These are phyloP conservation scores for Baudoinia panamericana DNA, from an alignment of 495 filamentous ascomycete species.

Conservation along the genomic window DNA sequence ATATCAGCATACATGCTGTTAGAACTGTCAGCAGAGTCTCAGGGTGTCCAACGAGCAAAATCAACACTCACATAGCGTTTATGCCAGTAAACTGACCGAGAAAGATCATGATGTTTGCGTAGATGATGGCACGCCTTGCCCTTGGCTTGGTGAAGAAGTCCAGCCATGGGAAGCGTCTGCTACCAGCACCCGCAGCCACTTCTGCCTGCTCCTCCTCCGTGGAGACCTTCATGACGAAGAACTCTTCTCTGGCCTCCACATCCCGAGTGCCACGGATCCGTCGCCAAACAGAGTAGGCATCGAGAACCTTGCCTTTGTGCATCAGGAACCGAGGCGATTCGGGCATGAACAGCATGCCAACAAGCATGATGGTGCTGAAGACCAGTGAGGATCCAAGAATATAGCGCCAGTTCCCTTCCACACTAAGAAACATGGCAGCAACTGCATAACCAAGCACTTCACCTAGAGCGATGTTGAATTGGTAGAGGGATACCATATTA, in stretches of 20 bases:
- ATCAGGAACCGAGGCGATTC: slow-evolving; percentile 45
- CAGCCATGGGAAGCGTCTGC: slow-evolving; percentile 39
- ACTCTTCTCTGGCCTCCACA: slow-evolving; percentile 42
- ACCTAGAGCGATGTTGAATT: slow-evolving; percentile 51
- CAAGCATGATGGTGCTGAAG: slow-evolving; percentile 47
- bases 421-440: slow-evolving; percentile 46
- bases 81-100: slow-evolving; percentile 50
- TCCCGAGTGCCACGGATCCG: slow-evolving; percentile 42
- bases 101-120: slow-evolving; percentile 51
- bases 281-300: slow-evolving; percentile 48
- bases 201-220: slow-evolving; percentile 36
- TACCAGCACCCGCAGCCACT: slow-evolving; percentile 21
- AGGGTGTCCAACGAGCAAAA: neutral
- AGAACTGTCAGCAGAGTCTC: neutral
- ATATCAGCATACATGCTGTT: slow-evolving; percentile 3
- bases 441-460: slow-evolving; percentile 51
- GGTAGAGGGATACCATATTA: slow-evolving; percentile 49
- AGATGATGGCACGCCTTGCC: slow-evolving; percentile 45
- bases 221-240: slow-evolving; percentile 48
- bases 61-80: slow-evolving; percentile 37
- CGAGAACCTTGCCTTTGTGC: slow-evolving; percentile 37
- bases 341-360: slow-evolving; percentile 47
- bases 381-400: slow-evolving; percentile 52
- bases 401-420: slow-evolving; percentile 49
- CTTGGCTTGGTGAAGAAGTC: slow-evolving; percentile 49